Conservation (phyloP, 2,329 filamentous ascomycete species). For the Pseudomassariella vexata region DNA sequence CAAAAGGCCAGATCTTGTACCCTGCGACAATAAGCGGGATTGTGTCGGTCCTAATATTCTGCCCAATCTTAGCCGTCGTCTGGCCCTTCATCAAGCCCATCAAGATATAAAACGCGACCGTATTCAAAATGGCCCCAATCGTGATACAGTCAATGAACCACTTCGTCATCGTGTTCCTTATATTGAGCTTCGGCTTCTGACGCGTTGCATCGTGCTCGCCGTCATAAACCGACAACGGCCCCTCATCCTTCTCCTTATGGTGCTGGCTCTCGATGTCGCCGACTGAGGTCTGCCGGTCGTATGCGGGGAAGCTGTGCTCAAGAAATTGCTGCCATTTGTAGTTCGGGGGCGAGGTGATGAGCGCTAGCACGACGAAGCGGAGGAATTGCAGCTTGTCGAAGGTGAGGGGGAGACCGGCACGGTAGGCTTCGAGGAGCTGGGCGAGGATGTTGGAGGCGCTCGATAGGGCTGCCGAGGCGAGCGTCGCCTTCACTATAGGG, state of each 20-base stretch:
- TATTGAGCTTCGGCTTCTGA: conserved; percentile 28
- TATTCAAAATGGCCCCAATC: conserved; percentile 39
- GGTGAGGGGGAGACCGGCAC: conserved; percentile 31
- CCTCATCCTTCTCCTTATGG: conserved; percentile 15
- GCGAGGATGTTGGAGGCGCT: conserved; percentile 49
- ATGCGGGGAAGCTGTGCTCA: conserved; percentile 46
- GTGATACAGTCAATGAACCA: conserved; percentile 47
- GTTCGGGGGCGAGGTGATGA: conserved; percentile 50
- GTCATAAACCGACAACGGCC: too few relatives aligned
- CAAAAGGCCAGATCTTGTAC: conserved; percentile 47
- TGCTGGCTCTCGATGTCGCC: conserved; percentile 21
- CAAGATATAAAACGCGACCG: conserved; percentile 37
- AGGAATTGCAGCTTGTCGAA: conserved; percentile 43
- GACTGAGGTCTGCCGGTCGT: conserved; percentile 16
- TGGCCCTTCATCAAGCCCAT: conserved; percentile 42
- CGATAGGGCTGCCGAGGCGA: conserved; percentile 47
- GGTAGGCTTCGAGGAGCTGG: conserved; percentile 46
- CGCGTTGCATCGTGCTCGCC: conserved; percentile 11
- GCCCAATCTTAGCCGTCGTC: conserved; percentile 24
- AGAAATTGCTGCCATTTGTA: conserved; percentile 53
- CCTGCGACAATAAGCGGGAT: conserved; percentile 42
- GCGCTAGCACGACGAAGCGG: conserved; percentile 47
- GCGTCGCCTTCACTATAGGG: conserved; percentile 44
- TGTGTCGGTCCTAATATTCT: conserved; percentile 36
- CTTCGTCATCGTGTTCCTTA: conserved; percentile 37